phyloP scores from a whole-genome alignment of 2,329 filamentous ascomycete species.

The Botrytis squamosa region DNA sequence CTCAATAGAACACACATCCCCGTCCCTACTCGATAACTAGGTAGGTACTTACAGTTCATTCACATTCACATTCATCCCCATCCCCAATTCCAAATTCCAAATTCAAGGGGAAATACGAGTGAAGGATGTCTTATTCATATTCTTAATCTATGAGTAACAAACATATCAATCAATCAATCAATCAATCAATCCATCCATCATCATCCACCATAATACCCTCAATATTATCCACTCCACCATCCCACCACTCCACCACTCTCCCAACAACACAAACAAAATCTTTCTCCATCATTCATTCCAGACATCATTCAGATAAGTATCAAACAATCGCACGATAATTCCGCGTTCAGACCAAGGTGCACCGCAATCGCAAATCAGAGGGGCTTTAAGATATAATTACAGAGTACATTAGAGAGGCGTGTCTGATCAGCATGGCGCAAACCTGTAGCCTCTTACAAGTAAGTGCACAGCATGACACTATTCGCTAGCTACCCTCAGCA shows the following conservation, averaged over 20 bases:
- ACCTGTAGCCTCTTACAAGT: not conserved
- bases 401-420: not conserved
- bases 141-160: not conserved
- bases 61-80: not conserved
- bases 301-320: not conserved
- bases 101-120: not conserved
- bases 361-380: not conserved
- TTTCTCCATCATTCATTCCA: not conserved
- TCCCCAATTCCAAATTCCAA: slow-evolving; percentile 1
- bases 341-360: not conserved
- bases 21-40: not conserved
- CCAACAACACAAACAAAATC: not conserved
- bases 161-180: not conserved
- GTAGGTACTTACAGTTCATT: not conserved
- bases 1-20: not conserved
- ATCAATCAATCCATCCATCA: not conserved
- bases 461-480: not conserved
- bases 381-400: not conserved
- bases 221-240: not conserved
- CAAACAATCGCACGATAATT: not conserved
- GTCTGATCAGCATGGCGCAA: not conserved
- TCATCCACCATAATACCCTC: not conserved
- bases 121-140: not conserved
- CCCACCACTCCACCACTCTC: not conserved
- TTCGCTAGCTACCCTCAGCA: not conserved